Evolutionary conservation across 306 rosid species (phyloP).

Genomic region (Prunus fruticosa): DNA sequence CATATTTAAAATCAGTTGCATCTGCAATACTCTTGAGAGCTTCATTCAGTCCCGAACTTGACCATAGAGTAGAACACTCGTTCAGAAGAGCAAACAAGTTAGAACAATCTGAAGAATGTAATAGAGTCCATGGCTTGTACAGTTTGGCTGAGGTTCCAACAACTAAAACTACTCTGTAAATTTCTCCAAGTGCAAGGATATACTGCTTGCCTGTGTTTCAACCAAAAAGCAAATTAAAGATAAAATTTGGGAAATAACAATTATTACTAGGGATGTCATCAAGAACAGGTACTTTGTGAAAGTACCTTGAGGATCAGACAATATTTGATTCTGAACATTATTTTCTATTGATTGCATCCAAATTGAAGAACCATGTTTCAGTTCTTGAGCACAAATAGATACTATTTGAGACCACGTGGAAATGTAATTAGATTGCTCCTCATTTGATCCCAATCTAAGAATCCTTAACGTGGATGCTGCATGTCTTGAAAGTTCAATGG

Average conservation of each 20-base stretch:
- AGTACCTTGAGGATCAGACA: conserved; percentile 69
- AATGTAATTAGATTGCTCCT: conserved; percentile 67
- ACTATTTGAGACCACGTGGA: conserved; percentile 63
- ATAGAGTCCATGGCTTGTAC: conserved; percentile 70
- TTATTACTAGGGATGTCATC: background rate
- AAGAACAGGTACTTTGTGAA: background rate
- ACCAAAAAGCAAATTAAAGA: conserved; percentile 10
- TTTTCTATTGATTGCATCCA: conserved; percentile 66
- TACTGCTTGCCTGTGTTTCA: conserved; percentile 54
- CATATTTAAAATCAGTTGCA: conserved; percentile 27
- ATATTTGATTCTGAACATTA: conserved; percentile 46
- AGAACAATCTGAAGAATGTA: conserved; percentile 36
- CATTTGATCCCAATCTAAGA: conserved; percentile 59
- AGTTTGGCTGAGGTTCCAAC: conserved; percentile 63
- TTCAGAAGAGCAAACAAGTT: conserved; percentile 48
- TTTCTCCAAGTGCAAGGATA: conserved; percentile 76
- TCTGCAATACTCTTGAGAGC: conserved; percentile 55
- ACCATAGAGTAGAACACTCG: conserved; percentile 67
- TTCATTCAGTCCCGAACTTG: conserved; percentile 72
- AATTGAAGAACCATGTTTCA: conserved; percentile 70
- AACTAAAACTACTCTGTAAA: conserved; percentile 70
- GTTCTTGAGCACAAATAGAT: conserved; percentile 62
- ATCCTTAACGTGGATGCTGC: conserved; percentile 51
- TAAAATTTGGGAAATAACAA: background rate
- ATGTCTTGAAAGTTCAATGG: conserved; percentile 69